Conservation (phyloP, 768 basidiomycete genomes). For the Mycena capillaripes region DNA sequence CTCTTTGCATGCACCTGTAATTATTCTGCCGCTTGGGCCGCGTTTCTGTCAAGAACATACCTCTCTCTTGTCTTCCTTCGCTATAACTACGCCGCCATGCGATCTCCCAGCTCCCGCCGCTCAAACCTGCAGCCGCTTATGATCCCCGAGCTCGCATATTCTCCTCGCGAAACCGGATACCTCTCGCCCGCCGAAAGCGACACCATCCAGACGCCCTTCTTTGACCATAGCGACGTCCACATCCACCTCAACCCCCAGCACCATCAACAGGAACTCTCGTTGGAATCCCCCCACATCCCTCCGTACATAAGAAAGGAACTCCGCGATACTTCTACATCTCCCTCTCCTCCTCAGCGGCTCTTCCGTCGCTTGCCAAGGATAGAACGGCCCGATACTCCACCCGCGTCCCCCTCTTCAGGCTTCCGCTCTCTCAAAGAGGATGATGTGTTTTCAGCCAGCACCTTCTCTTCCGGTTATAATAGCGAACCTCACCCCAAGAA, state of each 20-base stretch:
- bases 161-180: conserved; percentile 51
- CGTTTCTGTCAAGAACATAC: conserved; percentile 15
- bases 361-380: conserved; percentile 26
- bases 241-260: conserved; percentile 36
- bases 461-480: conserved; percentile 27
- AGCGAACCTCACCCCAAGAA: conserved; percentile 31
- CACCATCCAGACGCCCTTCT: conserved; percentile 53
- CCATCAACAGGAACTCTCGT: conserved; percentile 18
- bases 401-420: conserved; percentile 24
- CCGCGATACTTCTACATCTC: conserved; percentile 21
- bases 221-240: conserved; percentile 46
- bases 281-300: conserved; percentile 27
- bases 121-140: conserved; percentile 40
- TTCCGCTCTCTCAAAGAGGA: conserved; percentile 26
- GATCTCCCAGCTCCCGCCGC: conserved; percentile 38
- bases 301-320: conserved; percentile 26
- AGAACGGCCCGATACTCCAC: conserved; percentile 23
- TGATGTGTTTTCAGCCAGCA: conserved; percentile 17
- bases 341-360: conserved; percentile 28
- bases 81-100: conserved; percentile 31
- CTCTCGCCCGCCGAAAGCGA: conserved; percentile 57
- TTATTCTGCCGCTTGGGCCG: conserved; percentile 37
- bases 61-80: conserved; percentile 31
- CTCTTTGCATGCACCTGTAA: conserved; percentile 17
- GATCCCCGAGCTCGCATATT: conserved; percentile 44